Conservation (phyloP, 495 filamentous ascomycete species). For the Hypoxylon lienhwacheense region DNA sequence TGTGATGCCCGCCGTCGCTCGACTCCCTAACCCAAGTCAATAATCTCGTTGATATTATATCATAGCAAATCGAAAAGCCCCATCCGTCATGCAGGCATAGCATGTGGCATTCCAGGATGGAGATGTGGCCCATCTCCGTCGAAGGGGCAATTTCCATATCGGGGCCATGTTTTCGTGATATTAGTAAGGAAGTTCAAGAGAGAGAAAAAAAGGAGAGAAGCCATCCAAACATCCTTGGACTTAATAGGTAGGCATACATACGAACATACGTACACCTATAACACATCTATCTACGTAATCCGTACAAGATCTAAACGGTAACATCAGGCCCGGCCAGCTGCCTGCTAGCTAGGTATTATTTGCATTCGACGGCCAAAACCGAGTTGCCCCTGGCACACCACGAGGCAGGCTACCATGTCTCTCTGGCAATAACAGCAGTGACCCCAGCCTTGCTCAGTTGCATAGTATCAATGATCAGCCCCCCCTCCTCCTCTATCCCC, state of each 20-base stretch:
- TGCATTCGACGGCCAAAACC: no score
- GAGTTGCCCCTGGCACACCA: background rate
- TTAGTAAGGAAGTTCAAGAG: no score
- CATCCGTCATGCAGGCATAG: conserved; percentile 26
- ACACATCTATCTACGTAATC: no score
- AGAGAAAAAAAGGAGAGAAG: no score
- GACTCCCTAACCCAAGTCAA: background rate
- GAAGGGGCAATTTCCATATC: conserved; percentile 25
- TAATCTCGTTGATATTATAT: conserved; percentile 7
- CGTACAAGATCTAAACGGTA: no score
- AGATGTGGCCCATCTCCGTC: conserved; percentile 22
- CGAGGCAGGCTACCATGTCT: background rate
- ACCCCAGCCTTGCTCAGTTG: background rate
- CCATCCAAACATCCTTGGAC: no score
- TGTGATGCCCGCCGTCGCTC: background rate
- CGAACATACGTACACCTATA: no score
- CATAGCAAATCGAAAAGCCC: background rate
- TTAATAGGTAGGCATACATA: no score
- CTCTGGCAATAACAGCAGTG: conserved; percentile 1
- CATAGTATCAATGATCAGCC: conserved; percentile 1
- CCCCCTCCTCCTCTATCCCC: background rate
- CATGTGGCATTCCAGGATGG: conserved; percentile 34
- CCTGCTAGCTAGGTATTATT: no score
- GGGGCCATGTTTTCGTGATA: conserved; percentile 10
- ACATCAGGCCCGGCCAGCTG: no score